Base-by-base conservation (phyloP, 768 basidiomycete species). In the Trametes maxima region DNA sequence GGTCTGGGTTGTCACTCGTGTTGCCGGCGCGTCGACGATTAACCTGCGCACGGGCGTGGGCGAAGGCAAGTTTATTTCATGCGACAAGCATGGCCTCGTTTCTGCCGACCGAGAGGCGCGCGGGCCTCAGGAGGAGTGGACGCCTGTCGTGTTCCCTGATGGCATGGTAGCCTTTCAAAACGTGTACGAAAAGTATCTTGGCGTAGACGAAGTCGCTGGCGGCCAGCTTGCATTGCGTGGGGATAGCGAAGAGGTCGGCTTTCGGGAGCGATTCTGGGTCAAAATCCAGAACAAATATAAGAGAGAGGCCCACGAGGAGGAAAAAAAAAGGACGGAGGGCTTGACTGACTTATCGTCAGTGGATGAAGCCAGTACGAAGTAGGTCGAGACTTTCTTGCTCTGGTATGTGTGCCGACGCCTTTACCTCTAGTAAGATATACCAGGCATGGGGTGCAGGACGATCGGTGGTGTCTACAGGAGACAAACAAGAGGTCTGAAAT, bases 61-160 rank as follows among this genome's bases (percentile, higher is more conserved):
- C 22, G 91, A 90, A 71, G 92, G 92, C 11, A 94, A 94, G 74
- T 97, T 95, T 72, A 76, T 97, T 48, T 93, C 91, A 8, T 92
- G 89, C 75, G 92, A 95, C 76, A 81, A 87, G 62, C 86, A 92
- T 68, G 94, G 94, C 7, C 78, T 94, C 19, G 88, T 96, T 14
- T 85, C 88, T 64, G 88, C 90, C 45, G 89, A 92, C 70, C 80
- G 91, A 47, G 94, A 97, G 69, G 94, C 94, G 25, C 83, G 94
- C 35, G 95, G 94, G 1, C 90, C 92, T 4, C 92, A 96, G 73
- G 94, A 97, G 73, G 94, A 95, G 74, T 97, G 94, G 92, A 90
- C 89, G 3, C 89, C 94, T 16, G 83, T 93, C 24, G 77, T 94
- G 57, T 74, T 92, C 22, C 85, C 90, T 11, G 91, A 90, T 60